Conservation (phyloP, 345 rosid species). For the Excoecaria cochinchinensis region DNA sequence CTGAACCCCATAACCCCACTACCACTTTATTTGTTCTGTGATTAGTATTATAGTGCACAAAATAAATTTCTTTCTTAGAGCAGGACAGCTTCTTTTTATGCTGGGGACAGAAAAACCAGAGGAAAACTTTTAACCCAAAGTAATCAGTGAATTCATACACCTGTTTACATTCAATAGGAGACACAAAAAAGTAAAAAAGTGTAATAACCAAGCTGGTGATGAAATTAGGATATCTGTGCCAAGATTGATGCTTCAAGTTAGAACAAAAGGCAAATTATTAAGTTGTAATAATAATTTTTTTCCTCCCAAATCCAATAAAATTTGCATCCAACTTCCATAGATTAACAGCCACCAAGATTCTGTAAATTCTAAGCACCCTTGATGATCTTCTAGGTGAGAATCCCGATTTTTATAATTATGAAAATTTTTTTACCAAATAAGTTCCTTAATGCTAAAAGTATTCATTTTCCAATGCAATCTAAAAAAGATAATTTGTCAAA, state of each 20-base stretch:
- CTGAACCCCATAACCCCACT: not conserved
- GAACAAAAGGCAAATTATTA: not conserved
- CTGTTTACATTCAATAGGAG: not conserved
- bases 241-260: not conserved
- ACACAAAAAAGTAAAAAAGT: not conserved
- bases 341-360: not conserved
- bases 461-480: not conserved
- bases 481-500: not conserved
- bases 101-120: not conserved
- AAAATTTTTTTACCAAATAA: not conserved
- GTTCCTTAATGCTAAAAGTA: not conserved
- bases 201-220: not conserved
- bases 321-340: not conserved
- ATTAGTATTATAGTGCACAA: not conserved
- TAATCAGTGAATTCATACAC: not conserved
- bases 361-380: not conserved
- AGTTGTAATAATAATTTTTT: not conserved
- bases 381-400: not conserved
- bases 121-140: not conserved
- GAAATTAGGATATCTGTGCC: not conserved
- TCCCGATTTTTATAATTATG: not conserved
- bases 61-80: not conserved
- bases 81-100: not conserved
- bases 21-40: not conserved
- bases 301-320: not conserved